phyloP scores from a whole-genome alignment of 768 basidiomycete species.

The Pulveroboletus frians region DNA sequence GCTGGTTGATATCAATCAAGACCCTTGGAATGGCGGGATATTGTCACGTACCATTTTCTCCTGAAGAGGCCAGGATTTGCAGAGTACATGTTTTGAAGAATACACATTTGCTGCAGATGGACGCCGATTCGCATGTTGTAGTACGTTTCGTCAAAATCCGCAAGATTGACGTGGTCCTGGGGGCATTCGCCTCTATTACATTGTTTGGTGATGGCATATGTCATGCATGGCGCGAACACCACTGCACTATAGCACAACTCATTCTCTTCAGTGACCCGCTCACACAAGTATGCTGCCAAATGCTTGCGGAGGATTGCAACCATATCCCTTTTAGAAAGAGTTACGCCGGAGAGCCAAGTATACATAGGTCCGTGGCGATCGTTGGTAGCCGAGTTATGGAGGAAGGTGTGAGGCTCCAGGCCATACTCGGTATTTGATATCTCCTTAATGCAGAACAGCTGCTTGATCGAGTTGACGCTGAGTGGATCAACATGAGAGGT shows the following conservation, averaged over 20 bases:
- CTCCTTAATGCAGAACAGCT: conserved; percentile 20
- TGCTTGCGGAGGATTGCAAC: conserved; percentile 15
- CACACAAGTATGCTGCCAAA: conserved; percentile 25
- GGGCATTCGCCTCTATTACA: conserved; percentile 35
- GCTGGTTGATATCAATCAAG: background rate
- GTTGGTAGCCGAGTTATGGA: background rate
- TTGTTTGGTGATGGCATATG: background rate
- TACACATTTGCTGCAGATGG: conserved; percentile 47
- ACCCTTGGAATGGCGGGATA: too few relatives aligned
- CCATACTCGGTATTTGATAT: conserved; percentile 5
- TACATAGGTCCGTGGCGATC: background rate
- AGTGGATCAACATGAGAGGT: conserved; percentile 3
- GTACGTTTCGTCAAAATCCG: conserved; percentile 22
- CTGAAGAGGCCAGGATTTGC: background rate
- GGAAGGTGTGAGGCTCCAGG: conserved; percentile 3
- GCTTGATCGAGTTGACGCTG: conserved; percentile 17
- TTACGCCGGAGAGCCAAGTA: conserved; percentile 5
- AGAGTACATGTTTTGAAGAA: conserved; percentile 33
- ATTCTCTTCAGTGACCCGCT: conserved; percentile 30
- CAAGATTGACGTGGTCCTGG: conserved; percentile 30
- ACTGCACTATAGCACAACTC: conserved; percentile 24
- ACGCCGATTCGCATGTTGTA: conserved; percentile 40
- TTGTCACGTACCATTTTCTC: conserved; percentile 6
- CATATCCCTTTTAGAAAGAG: conserved; percentile 20
- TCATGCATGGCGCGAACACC: conserved; percentile 39